Evolutionary conservation across 306 rosid genomes (phyloP), one percentile per base, ranked within the genome.

Genomic region (Carpinus viminea): DNA sequence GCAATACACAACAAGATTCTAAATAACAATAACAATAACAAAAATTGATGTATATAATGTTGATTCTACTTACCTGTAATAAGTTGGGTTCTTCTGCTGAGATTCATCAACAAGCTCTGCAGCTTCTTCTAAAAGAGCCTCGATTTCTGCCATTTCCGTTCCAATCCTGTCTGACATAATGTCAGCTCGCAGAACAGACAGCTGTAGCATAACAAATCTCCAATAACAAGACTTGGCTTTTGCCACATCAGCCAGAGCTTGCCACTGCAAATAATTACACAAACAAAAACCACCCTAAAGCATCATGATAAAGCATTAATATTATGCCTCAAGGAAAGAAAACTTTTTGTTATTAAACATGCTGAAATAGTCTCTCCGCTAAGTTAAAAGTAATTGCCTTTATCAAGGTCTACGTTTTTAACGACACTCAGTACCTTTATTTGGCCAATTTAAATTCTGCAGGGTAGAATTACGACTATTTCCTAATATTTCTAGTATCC

Each of bases 101-200:
- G 94, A 88, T 66, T 80, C 82, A 13, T 85, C 84, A 70, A 96
- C 89, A 72, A 96, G 96, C 86, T 93, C 99, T n/a, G 98, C 97
- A 45, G 99, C 98, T 89, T 96, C 99, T 85, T 93, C 98, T 53
- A 96, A 55, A 62, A 87, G 83, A 76, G 92, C 96, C 82, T 93
- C 97, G 36, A 96, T 90, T 83, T 91, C 97, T 31, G 97, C 97
- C 70, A 75, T 83, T 75, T 87, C 93, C 55, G 74, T 83, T 72
- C 92, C 99, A 81, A 52, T 81, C 79, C 86, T 89, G 81, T 89
- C 90, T 47, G 90, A 84, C 46, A 96, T 82, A 83, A 93, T 80
- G 81, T 96, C 97, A 66, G 99, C 93, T 85, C 92, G 87, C 66
- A 88, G 85, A 82, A 96, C 86, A 66, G 96, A 93, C 73, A 91